Percentiles rank a stretch among this genome's conserved stretches.
Conservation (phyloP, 306 rosid species). For the Rubus idaeus region DNA sequence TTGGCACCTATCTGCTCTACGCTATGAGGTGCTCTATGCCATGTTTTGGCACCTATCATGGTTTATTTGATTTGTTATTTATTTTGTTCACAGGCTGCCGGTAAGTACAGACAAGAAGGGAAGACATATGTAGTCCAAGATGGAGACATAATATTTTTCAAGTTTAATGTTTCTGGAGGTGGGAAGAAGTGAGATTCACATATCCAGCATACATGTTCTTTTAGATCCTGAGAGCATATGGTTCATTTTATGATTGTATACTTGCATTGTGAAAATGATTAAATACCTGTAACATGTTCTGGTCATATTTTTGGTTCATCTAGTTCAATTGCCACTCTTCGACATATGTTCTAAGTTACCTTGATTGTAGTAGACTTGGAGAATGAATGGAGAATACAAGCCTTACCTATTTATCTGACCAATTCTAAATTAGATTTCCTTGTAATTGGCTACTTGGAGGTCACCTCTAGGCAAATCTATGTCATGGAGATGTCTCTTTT, state of each 20-base stretch:
- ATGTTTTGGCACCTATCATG: not conserved
- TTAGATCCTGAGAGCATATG: not conserved
- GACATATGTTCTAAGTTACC: not conserved
- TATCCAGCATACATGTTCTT: not conserved
- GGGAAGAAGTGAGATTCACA: slow-evolving; percentile 74
- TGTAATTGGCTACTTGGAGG: not conserved
- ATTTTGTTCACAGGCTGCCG: slow-evolving; percentile 60
- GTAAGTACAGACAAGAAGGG: slow-evolving; percentile 94
- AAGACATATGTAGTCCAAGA: slow-evolving; percentile 94
- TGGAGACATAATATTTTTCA: slow-evolving; percentile 87
- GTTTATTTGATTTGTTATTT: slow-evolving; percentile 2
- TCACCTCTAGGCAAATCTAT: not conserved
- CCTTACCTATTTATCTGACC: not conserved
- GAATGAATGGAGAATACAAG: slow-evolving; percentile 16
- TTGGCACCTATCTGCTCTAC: not conserved
- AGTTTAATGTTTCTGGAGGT: slow-evolving; percentile 95
- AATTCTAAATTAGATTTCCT: not conserved
- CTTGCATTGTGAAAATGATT: slow-evolving; percentile 1
- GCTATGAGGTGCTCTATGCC: too few species aligned
- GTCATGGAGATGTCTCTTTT: not conserved
- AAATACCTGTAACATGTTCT: not conserved
- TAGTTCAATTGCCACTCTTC: slow-evolving; percentile 7
- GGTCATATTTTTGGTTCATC: not conserved
- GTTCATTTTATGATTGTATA: slow-evolving; percentile 11
- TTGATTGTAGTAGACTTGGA: not conserved